Evolutionary conservation across 352 stramenopile species (phyloP).

Genomic region (Globisporangium nodosum): DNA sequence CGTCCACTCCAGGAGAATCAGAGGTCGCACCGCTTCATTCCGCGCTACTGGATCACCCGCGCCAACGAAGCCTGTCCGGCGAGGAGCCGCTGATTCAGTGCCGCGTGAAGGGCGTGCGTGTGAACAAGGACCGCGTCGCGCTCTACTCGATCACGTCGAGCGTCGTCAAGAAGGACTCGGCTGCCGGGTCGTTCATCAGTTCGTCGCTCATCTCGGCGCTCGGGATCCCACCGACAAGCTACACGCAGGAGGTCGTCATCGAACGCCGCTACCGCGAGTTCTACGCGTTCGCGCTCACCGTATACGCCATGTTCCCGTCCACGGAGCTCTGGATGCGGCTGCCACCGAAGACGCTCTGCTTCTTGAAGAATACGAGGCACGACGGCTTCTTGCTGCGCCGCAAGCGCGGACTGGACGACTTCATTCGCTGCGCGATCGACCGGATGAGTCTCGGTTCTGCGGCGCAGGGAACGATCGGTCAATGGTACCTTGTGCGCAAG

Average conservation of each 20-base stretch:
- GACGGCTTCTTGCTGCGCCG: conserved; percentile 59
- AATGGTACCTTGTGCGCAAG: conserved; percentile 66
- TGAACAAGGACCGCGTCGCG: conserved; percentile 45
- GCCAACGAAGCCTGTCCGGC: not conserved
- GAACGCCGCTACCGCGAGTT: conserved; percentile 77
- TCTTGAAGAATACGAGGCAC: conserved; percentile 20
- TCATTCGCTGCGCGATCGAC: conserved; percentile 49
- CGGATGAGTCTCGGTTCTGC: conserved; percentile 45
- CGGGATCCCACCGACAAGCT: not conserved
- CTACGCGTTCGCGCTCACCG: conserved; percentile 54
- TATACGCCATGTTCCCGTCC: conserved; percentile 63
- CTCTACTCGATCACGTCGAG: conserved; percentile 55
- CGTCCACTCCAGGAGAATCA: conserved; percentile 1
- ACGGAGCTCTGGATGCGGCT: conserved; percentile 47
- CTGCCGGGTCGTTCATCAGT: conserved; percentile 1
- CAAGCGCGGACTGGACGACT: conserved; percentile 64
- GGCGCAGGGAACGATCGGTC: conserved; percentile 37
- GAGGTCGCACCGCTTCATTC: not conserved
- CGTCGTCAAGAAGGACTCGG: conserved; percentile 16
- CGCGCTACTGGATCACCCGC: not conserved
- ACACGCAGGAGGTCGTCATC: conserved; percentile 32
- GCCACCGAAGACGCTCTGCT: conserved; percentile 69
- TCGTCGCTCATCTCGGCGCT: conserved; percentile 8
- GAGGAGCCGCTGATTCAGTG: conserved; percentile 26
- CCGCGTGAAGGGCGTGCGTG: conserved; percentile 44